Conservation (phyloP, 2,329 filamentous ascomycete genomes). For the Hypoxylon sp. region DNA sequence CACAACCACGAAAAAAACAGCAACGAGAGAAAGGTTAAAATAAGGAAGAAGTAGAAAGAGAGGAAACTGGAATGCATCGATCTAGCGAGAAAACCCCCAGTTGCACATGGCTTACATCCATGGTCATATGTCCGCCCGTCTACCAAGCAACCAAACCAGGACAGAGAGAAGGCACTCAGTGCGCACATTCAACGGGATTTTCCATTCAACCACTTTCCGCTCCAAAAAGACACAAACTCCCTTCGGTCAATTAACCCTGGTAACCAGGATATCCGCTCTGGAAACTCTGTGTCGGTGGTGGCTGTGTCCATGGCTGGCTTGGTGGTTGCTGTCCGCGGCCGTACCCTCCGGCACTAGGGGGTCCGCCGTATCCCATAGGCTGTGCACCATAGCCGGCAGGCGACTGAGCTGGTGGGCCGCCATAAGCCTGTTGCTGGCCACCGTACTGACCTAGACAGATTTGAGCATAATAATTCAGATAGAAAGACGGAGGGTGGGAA, state of each 20-base stretch:
- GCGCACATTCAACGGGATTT: constrained; percentile 27
- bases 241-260: constrained; percentile 64
- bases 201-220: constrained; percentile 38
- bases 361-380: constrained; percentile 79
- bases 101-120: constrained; percentile 35
- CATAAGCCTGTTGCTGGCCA: constrained; percentile 78
- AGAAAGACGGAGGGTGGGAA: constrained; percentile 57
- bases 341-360: constrained; percentile 85
- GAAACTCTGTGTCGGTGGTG: constrained; percentile 69
- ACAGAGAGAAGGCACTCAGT: constrained; percentile 29
- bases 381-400: constrained; percentile 75
- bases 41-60: constrained; percentile 47
- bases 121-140: constrained; percentile 17
- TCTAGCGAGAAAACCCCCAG: constrained; percentile 37
- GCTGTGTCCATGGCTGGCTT: constrained; percentile 69
- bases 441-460: constrained; percentile 65
- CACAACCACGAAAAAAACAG: constrained; percentile 44
- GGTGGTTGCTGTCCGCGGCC: constrained; percentile 79
- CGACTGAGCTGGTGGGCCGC: constrained; percentile 72
- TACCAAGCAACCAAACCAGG: constrained; percentile 36
- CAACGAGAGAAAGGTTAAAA: constrained; percentile 42
- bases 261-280: constrained; percentile 75
- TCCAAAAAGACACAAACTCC: constrained; percentile 17
- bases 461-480: constrained; percentile 67
- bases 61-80: constrained; percentile 45